Evolutionary conservation across 1,284 basidiomycete species (phyloP), one percentile per base, ranked within the genome.

Genomic region (Taiwanofungus camphoratus): DNA sequence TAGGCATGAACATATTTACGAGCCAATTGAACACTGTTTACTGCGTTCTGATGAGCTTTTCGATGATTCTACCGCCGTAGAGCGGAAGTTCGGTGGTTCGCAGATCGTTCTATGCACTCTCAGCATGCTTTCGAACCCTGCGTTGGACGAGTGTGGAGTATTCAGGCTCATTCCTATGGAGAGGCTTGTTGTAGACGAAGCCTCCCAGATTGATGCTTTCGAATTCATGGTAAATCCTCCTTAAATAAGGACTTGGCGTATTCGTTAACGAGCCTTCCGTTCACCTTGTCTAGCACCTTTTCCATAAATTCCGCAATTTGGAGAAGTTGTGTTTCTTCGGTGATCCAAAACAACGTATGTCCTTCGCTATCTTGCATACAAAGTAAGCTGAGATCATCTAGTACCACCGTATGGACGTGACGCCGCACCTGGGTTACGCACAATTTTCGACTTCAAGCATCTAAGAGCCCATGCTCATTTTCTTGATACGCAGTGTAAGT

Each of bases 1-100:
- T 34, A 87, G 85, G 83, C 81, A 87, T 59, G 82, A 83, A 49
- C 77, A 85, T 54, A 61, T 84, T 0, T 87, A 87, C 54, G 48
- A 56, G 13, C 49, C 63, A 15, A 54, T 77, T 12, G 44, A 60
- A 26, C 15, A 50, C 0, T 62, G 69, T 35, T 49, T 84, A 15
- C 76, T 87, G 39, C 60, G 66, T n/a, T 79, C 79, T 2, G 67
- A 77, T 40, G 47, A 54, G 0, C 75, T 82, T 23, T 32, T 24
- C n/a, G 12, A 32, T 12, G 36, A 44, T 18, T 18, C 22, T 13
- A 30, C 18, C 8, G 19, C 5, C 5, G 44, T 36, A 4, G 45
- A 37, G 12, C 38, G 51, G 22, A 0, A 31, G 15, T 13, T 53
- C 52, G 42, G 46, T 13, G 69, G 60, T 15, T 65, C 62, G 37